phyloP scores from a whole-genome alignment of 768 basidiomycete genomes.

The Trametopsis cervina region DNA sequence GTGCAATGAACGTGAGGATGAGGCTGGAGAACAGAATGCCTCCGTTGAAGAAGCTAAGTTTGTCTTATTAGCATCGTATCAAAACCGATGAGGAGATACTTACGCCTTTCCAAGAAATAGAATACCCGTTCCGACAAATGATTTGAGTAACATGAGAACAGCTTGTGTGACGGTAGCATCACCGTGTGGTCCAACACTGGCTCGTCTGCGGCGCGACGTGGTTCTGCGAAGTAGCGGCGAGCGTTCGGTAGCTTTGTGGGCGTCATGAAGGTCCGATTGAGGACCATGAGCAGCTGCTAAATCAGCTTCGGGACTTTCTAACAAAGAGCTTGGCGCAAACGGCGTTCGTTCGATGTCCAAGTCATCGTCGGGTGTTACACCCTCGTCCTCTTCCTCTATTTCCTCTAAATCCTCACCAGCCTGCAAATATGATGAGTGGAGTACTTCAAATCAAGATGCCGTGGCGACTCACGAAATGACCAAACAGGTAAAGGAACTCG shows the following conservation, averaged over 20 bases:
- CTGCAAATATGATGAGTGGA: constrained; percentile 30
- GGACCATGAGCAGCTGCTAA: not conserved
- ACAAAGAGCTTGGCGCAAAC: not conserved
- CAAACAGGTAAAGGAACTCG: constrained; percentile 91
- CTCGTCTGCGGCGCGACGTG: constrained; percentile 44
- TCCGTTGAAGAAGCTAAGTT: constrained; percentile 83
- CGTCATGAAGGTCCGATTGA: constrained; percentile 2
- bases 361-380: constrained; percentile 33
- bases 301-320: constrained; percentile 3
- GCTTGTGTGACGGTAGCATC: constrained; percentile 91
- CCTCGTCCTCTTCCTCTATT: constrained; percentile 44
- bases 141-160: constrained; percentile 88
- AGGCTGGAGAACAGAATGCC: constrained; percentile 84
- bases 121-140: constrained; percentile 93
- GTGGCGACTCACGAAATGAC: constrained; percentile 76
- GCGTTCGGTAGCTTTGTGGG: constrained; percentile 35
- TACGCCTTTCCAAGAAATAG: constrained; percentile 94
- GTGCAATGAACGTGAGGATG: constrained; percentile 73
- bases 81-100: constrained; percentile 21
- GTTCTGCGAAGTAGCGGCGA: constrained; percentile 54
- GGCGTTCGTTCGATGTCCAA: not conserved
- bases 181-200: constrained; percentile 62
- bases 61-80: not conserved
- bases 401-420: constrained; percentile 84
- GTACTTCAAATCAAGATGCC: not conserved